Evolutionary conservation across 2,329 filamentous ascomycete species (phyloP), one percentile per base, ranked within the genome.

Genomic region (Trichoderma breve): DNA sequence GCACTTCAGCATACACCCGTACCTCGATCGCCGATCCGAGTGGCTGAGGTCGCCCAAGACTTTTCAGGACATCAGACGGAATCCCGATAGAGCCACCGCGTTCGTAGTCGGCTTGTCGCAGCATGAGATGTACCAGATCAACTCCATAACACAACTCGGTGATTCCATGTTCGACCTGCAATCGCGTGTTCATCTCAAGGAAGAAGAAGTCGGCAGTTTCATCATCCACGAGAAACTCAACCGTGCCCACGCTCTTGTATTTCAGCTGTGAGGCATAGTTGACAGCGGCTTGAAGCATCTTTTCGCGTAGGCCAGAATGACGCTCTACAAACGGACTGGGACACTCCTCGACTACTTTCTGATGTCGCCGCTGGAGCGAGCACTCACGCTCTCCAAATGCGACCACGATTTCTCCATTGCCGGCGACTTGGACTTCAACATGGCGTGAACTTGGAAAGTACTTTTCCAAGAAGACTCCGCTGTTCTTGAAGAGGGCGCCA

Each of bases 381-480:
- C 47, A 53, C 1, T 53, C 47, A 14, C 47, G 47, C 47, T 53
- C 47, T 24, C 47, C 47, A 24, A 53, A 53, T 1, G 47, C 47
- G 11, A 53, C 47, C 47, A 53, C 47, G 14, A 53, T 53, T 21
- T 53, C 47, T 53, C 47, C 47, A 6, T 53, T 53, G 11, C 47
- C 47, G 11, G 47, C 47, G 21, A 53, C 47, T 53, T 53, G 47
- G 1, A 53, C 47, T 2, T 53, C 47, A 14, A 53, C 21, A 24
- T 53, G 47, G 21, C 47, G 47, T 53, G 47, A 53, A 53, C 21
- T 53, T 3, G 47, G 47, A 24, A 24, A 53, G 21, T 53, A 85
- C 5, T 82, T 79, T 72, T 86, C 84, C 1, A 86, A 71, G 28
- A 86, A 82, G 3, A 82, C 79, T 5, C 81, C 80, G 0, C 78